Conservation (phyloP, 139 green algal species). For the Closterium sp. region DNA sequence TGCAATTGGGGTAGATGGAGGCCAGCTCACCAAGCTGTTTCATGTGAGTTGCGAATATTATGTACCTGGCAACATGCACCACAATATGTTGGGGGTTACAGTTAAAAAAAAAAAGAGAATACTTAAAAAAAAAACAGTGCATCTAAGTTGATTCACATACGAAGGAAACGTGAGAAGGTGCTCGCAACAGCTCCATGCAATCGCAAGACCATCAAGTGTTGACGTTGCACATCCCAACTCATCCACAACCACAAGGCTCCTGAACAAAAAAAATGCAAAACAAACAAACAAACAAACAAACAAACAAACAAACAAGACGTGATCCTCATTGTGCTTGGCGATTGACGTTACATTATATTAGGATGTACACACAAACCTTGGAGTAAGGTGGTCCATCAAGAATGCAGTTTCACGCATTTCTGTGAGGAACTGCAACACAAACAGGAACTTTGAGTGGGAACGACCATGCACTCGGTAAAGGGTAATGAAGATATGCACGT, state of each 20-base stretch:
- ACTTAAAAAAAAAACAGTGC: not conserved
- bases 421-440: slow-evolving; percentile 50
- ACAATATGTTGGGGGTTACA: not conserved
- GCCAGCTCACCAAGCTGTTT: slow-evolving; percentile 36
- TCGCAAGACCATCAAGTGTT: slow-evolving; percentile 62
- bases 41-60: slow-evolving; percentile 50
- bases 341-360: not conserved
- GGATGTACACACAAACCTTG: slow-evolving; percentile 25
- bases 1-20: slow-evolving; percentile 40
- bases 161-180: slow-evolving; percentile 22
- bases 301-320: not conserved
- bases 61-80: slow-evolving; percentile 15
- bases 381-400: slow-evolving; percentile 67
- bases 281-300: too few species aligned
- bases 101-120: not conserved
- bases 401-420: slow-evolving; percentile 77
- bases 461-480: slow-evolving; percentile 61
- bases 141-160: slow-evolving; percentile 1
- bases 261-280: slow-evolving; percentile 13
- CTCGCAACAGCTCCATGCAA: slow-evolving; percentile 53
- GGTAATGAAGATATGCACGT: slow-evolving; percentile 53
- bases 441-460: slow-evolving; percentile 8
- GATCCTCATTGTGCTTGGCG: not conserved
- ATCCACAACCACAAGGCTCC: slow-evolving; percentile 69
- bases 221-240: slow-evolving; percentile 68